Base-by-base conservation (phyloP, 2,329 filamentous ascomycete genomes). In the Paracoccidioides brasiliensis region DNA sequence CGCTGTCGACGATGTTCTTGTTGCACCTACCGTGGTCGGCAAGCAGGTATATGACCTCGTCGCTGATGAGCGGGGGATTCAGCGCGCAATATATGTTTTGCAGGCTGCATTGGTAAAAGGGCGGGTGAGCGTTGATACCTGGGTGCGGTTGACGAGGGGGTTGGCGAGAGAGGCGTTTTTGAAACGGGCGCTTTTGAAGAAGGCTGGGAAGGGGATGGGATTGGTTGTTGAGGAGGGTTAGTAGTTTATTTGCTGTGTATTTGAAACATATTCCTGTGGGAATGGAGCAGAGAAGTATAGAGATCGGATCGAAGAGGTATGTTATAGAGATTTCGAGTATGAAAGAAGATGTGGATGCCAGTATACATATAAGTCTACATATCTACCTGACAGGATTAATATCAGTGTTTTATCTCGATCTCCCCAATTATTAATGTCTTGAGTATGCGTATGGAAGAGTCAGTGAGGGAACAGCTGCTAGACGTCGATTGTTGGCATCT, bases 21-120 rank as follows among this genome's bases (percentile, higher is more conserved):
- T 96, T n/a, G 89, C 90, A 3, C 90, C 91, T 0, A 96, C 89
- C 0, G 85, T 96, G 1, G 93, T 96, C 4, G 88, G 87, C 0
- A 90, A 91, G 61, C 93, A 98, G 74, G 74, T 98, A 28, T 98
- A 97, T 70, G 83, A 84, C 50, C 76, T 94, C 1, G 88, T 90
- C 33, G 89, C 90, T 1, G 93, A 98, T 67, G 91, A 96, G 72
- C 80, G 85, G 61, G 90, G 87, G 2, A 80, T 95, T 50, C 86
- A 85, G 37, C 91, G 96, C 67, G 86, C 89, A 2, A 82, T 97
- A 59, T 95, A 93, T 66, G 84, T 72, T 14, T 64, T 74, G 56
- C 75, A 74, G 58, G 68, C 69, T 46, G 75, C 68, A 12, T 66
- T 75, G 15, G 73, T 73, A 41, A 70, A 71, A 51, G 74, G 73